Evolutionary conservation across 345 rosid species (phyloP).

Genomic region (Populus ilicifolia): DNA sequence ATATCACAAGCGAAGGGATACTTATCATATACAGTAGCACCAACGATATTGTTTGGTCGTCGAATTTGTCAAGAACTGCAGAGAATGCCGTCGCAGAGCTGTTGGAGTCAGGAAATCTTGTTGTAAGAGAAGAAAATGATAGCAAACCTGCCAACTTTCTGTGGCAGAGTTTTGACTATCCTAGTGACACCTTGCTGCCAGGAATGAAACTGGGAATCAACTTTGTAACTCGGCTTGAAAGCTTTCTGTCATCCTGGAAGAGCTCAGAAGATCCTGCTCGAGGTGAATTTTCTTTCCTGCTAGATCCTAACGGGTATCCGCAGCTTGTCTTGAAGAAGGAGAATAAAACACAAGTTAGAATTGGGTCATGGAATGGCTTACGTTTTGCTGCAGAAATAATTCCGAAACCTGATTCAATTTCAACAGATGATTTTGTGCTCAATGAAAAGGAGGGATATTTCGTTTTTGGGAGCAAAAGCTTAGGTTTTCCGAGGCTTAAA

Average conservation of each 20-base stretch:
- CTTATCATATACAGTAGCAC: not conserved
- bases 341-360: not conserved
- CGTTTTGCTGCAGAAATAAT: not conserved
- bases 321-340: not conserved
- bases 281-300: not conserved
- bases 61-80: not conserved
- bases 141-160: not conserved
- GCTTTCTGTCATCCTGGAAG: not conserved
- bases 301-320: not conserved
- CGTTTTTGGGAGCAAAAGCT: not conserved
- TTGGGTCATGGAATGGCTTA: not conserved
- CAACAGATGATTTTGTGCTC: not conserved
- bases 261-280: not conserved
- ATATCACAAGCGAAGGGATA: not conserved
- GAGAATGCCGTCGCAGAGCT: not conserved
- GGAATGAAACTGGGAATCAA: conserved; percentile 2
- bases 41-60: not conserved
- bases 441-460: not conserved
- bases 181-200: not conserved
- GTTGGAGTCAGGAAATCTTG: not conserved
- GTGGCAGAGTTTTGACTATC: conserved; percentile 10
- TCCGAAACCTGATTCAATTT: not conserved
- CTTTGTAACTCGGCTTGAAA: not conserved
- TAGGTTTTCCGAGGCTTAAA: not conserved
- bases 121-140: not conserved